These are phyloP conservation scores for Suillus placidus DNA, from an alignment of 768 basidiomycete genomes.

Conservation along the genomic window DNA sequence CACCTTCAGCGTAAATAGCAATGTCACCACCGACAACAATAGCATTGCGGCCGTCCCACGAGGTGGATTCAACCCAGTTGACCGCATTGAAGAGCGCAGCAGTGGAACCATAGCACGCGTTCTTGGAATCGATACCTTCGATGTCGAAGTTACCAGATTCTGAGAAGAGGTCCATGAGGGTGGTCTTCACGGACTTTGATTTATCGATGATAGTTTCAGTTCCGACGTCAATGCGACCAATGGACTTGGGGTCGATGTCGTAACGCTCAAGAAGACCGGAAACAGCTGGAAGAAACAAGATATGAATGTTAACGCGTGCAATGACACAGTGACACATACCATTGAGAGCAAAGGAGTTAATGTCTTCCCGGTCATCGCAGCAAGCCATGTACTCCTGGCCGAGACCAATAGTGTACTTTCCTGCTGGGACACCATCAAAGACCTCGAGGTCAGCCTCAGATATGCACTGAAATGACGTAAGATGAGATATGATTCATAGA, in stretches of 20 bases:
- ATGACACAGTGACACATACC: constrained; percentile 50
- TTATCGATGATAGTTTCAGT: constrained; percentile 99
- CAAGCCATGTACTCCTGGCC: constrained; percentile 99
- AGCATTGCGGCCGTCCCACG: constrained; percentile 97
- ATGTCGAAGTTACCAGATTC: constrained; percentile 93
- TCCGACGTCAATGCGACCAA: constrained; percentile 97
- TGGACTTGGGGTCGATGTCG: constrained; percentile 93
- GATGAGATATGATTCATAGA: constrained; percentile 10
- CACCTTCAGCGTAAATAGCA: constrained; percentile 96
- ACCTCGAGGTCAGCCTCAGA: constrained; percentile 93
- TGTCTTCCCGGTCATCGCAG: constrained; percentile 98
- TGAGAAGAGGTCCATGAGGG: constrained; percentile 97
- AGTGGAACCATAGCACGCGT: constrained; percentile 98
- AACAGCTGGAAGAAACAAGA: constrained; percentile 60
- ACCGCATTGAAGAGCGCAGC: constrained; percentile 98
- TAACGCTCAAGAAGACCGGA: constrained; percentile 88
- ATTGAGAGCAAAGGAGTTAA: constrained; percentile 96
- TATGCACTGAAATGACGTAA: constrained; percentile 65
- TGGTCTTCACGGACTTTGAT: constrained; percentile 97
- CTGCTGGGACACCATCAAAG: constrained; percentile 91
- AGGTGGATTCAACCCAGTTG: constrained; percentile 96
- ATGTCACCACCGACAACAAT: constrained; percentile 98
- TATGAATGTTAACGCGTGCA: not conserved
- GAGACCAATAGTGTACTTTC: constrained; percentile 99
- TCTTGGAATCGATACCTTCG: constrained; percentile 99